Conservation (phyloP, 495 filamentous ascomycete species). For the Aspergillus biplanus region DNA sequence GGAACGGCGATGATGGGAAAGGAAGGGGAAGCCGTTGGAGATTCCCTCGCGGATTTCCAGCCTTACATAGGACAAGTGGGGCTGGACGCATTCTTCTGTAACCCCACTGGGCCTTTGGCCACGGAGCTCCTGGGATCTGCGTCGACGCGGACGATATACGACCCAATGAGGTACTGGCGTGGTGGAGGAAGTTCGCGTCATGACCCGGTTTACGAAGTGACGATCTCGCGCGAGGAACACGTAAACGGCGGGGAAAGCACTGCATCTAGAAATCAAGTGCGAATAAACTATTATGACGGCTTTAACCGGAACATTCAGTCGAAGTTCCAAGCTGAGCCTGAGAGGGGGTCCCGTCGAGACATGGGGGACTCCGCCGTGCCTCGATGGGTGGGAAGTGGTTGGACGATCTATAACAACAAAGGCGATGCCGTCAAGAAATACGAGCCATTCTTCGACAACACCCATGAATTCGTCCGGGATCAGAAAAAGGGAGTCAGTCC, state of each 20-base stretch:
- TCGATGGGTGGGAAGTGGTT: background rate
- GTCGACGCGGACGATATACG: conserved; percentile 1
- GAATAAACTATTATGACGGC: background rate
- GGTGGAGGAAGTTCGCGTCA: background rate
- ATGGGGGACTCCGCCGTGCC: background rate
- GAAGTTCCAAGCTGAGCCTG: background rate
- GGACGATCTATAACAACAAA: conserved; percentile 3
- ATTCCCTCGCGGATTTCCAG: conserved; percentile 23
- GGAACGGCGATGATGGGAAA: conserved; percentile 33
- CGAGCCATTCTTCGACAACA: background rate
- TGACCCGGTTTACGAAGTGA: background rate
- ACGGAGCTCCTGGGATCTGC: conserved; percentile 23
- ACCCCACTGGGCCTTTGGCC: conserved; percentile 11
- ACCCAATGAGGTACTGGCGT: background rate
- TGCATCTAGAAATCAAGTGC: background rate
- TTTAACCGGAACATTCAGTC: background rate
- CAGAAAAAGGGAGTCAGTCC: background rate
- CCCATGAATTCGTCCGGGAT: conserved; percentile 1
- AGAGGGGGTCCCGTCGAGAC: background rate
- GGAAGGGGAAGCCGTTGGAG: conserved; percentile 21
- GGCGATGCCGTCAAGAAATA: background rate
- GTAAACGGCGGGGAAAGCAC: background rate
- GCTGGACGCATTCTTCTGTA: background rate
- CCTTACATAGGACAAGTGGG: conserved; percentile 11
- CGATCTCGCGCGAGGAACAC: background rate